These are phyloP conservation scores for Akanthomyces uredinophilus DNA, from an alignment of 2,329 filamentous ascomycete species.

Conservation along the genomic window DNA sequence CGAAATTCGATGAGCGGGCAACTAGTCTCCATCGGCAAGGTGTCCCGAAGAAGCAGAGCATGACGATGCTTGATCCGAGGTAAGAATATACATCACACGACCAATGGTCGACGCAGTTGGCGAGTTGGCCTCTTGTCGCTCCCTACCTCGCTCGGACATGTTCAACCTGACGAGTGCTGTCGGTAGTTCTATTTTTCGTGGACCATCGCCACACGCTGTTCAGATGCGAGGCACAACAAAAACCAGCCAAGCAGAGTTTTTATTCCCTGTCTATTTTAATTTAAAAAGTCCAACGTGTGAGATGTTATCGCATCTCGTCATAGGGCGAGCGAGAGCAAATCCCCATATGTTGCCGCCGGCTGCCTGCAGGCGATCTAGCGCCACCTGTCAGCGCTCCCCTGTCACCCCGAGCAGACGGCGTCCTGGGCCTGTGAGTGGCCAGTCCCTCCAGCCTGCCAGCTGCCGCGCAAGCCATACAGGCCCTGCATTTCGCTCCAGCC, in stretches of 20 bases:
- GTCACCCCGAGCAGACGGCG: background rate
- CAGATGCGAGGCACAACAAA: background rate
- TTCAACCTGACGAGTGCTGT: background rate
- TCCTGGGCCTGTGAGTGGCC: conserved; percentile 2
- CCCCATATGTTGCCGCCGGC: background rate
- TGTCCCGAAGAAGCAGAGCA: background rate
- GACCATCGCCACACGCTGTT: too few species aligned
- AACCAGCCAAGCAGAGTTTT: background rate
- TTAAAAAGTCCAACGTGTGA: background rate
- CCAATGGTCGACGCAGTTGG: background rate
- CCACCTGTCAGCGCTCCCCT: background rate
- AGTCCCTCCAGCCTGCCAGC: background rate
- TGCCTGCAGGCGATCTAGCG: background rate
- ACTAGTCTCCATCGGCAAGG: background rate
- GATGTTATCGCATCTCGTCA: background rate
- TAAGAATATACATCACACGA: background rate
- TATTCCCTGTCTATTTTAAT: background rate
- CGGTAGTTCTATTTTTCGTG: background rate
- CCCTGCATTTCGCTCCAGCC: background rate
- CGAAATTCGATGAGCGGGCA: background rate
- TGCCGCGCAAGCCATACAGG: conserved; percentile 3
- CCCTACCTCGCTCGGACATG: background rate
- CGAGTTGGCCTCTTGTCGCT: too few species aligned
- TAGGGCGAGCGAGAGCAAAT: conserved; percentile 4
- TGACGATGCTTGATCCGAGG: background rate